Evolutionary conservation across 805 yeast genomes (phyloP).

Genomic region (Kodamaea hsintzibuensis): DNA sequence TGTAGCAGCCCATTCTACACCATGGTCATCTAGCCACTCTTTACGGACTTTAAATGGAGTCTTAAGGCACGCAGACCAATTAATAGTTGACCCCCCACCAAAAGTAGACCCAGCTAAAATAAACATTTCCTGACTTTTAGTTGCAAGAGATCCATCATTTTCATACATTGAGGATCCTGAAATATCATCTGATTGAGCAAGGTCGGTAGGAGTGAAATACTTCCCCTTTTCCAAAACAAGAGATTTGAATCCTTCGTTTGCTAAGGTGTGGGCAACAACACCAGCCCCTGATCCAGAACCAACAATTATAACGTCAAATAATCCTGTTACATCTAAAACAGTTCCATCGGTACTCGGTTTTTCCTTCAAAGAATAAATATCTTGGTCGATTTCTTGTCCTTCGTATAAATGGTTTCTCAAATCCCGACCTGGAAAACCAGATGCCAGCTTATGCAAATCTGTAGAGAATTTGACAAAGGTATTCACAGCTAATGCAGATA

Average conservation of each 20-base stretch:
- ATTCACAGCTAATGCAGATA: slow-evolving; percentile 25
- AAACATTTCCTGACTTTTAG: slow-evolving; percentile 34
- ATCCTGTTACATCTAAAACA: slow-evolving; percentile 33
- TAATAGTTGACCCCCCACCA: slow-evolving; percentile 60
- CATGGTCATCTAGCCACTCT: slow-evolving; percentile 50
- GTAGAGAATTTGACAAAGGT: slow-evolving; percentile 30
- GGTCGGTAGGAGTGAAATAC: slow-evolving; percentile 38
- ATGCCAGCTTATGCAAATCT: slow-evolving; percentile 34
- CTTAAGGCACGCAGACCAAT: slow-evolving; percentile 55
- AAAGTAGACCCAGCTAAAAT: slow-evolving; percentile 53
- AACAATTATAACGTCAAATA: slow-evolving; percentile 28
- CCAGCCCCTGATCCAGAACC: slow-evolving; percentile 10
- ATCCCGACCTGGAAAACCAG: slow-evolving; percentile 40
- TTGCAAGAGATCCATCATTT: slow-evolving; percentile 33
- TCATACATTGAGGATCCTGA: slow-evolving; percentile 45
- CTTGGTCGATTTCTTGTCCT: slow-evolving; percentile 23
- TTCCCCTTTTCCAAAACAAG: slow-evolving; percentile 54
- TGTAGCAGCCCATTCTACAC: slow-evolving; percentile 47
- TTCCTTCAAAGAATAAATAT: slow-evolving; percentile 29
- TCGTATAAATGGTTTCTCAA: slow-evolving; percentile 29
- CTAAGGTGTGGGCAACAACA: slow-evolving; percentile 31
- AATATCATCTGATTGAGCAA: slow-evolving; percentile 32
- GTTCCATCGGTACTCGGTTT: slow-evolving; percentile 28
- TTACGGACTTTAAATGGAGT: slow-evolving; percentile 52
- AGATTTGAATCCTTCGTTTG: slow-evolving; percentile 42